Conservation (phyloP, 257 asterid genomes). For the Cinchona pubescens region DNA sequence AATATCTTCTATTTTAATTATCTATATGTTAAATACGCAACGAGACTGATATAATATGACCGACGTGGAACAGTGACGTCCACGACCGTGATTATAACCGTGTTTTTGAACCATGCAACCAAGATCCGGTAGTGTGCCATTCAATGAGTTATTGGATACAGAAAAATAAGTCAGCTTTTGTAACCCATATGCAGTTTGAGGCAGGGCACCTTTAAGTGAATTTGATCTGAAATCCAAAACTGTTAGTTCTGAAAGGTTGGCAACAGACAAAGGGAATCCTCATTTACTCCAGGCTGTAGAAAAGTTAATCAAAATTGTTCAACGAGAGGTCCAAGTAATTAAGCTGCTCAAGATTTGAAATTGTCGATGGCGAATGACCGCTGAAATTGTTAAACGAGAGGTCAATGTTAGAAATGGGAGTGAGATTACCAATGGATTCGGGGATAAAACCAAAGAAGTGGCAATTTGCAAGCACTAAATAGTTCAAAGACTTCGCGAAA, state of each 20-base stretch:
- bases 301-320: not conserved
- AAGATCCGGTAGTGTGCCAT: too few species aligned
- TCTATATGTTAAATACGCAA: too few species aligned
- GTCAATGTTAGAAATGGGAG: not conserved
- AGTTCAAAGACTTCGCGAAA: not conserved
- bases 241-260: too few species aligned
- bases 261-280: too few species aligned
- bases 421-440: constrained; percentile 1
- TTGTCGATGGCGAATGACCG: not conserved
- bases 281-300: not conserved
- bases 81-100: too few species aligned
- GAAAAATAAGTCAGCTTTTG: not conserved
- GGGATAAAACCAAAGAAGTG: not conserved
- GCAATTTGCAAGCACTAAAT: constrained; percentile 3
- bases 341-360: not conserved
- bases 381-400: not conserved
- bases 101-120: too few species aligned
- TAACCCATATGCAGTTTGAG: not conserved
- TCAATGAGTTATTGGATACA: not conserved
- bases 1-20: too few species aligned
- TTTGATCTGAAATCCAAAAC: too few species aligned
- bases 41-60: too few species aligned
- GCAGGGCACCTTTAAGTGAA: not conserved
- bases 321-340: not conserved
- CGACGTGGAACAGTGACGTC: too few species aligned